Base-by-base conservation (phyloP, 306 rosid species). In the Echinosophora koreensis region DNA sequence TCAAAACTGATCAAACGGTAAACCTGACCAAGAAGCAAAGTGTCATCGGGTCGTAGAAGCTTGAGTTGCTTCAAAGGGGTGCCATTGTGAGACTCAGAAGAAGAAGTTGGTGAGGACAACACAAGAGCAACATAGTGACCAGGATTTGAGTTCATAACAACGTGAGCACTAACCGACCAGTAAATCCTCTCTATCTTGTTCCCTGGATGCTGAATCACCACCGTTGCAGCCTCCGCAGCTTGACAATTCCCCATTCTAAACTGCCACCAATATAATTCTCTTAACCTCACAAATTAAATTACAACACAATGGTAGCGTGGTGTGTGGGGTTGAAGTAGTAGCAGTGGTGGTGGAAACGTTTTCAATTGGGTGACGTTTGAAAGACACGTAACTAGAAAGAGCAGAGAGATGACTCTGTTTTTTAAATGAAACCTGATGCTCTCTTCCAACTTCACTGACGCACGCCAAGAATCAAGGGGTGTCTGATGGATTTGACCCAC, bases 161-260 rank as follows among this genome's bases (percentile, higher is more conserved):
- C 68, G 32, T 88, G 46, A 13, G 98, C 97, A n/a, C 91, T 87
- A 8, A 94, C 78, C 5, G 98, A 90, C 97, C 96, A 90, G 42
- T 90, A 87, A 81, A 94, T 80, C 83, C 90, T 88, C 86, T 94
- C 91, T 18, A 86, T 22, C 89, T 81, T 94, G 69, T 72, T 85
- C 30, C 88, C 96, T 0, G 96, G 96, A 17, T 90, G 96, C 3
- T 90, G 91, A 58, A 94, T 85, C 78, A 94, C 82, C 67, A 94
- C 98, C 73, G 96, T 90, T 13, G 98, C 98, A 3, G 87, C 89
- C 71, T 91, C 98, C 52, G 97, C 96, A 69, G 97, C 94, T 83
- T 94, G 98, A 71, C 98, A 94, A 73, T 94, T 94, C 28, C 98
- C 98, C 98, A 93, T 92, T 92, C 27, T 15, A 51, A 10, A 27